A percentile compares a stretch with the other conserved stretches of the same genome.
Evolutionary conservation across 176 grass and related monocot genomes (phyloP).

Genomic region (Ensete ventricosum): DNA sequence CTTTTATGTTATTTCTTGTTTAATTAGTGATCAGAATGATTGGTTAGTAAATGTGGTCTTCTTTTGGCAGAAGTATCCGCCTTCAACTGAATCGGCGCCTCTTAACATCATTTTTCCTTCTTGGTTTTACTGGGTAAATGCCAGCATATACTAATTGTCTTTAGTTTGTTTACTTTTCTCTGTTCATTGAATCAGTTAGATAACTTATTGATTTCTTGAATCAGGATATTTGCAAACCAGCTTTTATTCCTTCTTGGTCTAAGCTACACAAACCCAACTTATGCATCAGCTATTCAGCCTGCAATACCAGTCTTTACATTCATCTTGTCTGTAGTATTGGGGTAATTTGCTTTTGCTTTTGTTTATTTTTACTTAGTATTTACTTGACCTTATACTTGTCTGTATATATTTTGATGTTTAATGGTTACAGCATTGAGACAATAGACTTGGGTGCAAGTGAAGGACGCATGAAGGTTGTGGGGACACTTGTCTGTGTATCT

Average conservation of each 20-base stretch:
- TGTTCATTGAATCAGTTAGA: neutral
- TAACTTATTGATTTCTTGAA: slow-evolving; percentile 4
- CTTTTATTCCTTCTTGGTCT: slow-evolving; percentile 87
- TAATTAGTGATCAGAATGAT: neutral
- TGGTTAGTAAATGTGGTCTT: neutral
- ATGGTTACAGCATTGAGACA: slow-evolving; percentile 39
- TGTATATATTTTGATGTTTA: neutral
- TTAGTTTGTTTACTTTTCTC: neutral
- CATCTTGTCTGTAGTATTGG: slow-evolving; percentile 47
- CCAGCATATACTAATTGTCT: neutral
- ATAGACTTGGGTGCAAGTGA: slow-evolving; percentile 58
- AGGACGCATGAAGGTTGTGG: slow-evolving; percentile 50
- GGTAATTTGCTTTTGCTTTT: slow-evolving; percentile 13
- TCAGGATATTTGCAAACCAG: slow-evolving; percentile 86
- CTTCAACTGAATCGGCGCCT: slow-evolving; percentile 48
- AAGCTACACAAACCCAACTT: slow-evolving; percentile 76
- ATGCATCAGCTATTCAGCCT: slow-evolving; percentile 82
- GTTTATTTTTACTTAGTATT: neutral
- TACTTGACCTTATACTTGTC: neutral
- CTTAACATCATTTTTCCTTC: slow-evolving; percentile 56
- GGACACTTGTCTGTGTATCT: slow-evolving; percentile 60
- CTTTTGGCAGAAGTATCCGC: slow-evolving; percentile 32
- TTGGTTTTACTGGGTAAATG: slow-evolving; percentile 72
- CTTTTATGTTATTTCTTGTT: neutral
- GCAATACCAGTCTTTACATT: slow-evolving; percentile 92